A percentile compares a stretch with the other conserved stretches of the same genome.
Conservation (phyloP, 148 eudicot genomes). For the Fagopyrum homotropicum region DNA sequence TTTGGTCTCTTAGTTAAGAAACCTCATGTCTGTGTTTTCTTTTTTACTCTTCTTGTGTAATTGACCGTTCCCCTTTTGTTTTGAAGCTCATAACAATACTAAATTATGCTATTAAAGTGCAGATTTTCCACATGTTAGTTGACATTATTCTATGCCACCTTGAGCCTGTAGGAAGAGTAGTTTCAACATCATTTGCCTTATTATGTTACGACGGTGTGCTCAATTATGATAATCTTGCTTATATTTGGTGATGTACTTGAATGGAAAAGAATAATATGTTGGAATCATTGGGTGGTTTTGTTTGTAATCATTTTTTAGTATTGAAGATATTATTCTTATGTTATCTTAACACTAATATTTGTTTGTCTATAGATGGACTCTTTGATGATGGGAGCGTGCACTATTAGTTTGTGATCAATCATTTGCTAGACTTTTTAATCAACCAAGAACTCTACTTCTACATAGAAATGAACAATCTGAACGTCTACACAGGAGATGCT, state of each 20-base stretch:
- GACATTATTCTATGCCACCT: no score
- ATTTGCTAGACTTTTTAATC: no score
- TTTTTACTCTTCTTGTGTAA: background rate
- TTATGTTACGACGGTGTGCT: background rate
- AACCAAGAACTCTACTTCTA: no score
- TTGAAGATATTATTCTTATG: background rate
- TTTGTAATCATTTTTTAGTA: background rate
- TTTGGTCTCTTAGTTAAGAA: no score
- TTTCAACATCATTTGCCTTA: background rate
- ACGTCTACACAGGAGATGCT: no score
- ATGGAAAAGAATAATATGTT: background rate
- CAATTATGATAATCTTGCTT: no score
- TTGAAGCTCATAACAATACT: background rate
- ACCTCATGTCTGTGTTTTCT: no score
- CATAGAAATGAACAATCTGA: no score
- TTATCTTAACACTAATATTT: background rate
- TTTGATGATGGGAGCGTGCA: background rate
- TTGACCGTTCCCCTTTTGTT: background rate
- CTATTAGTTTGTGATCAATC: constrained; percentile 15
- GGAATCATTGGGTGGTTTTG: background rate
- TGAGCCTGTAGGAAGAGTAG: no score
- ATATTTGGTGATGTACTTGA: background rate
- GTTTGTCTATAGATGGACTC: background rate
- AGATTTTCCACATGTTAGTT: background rate
- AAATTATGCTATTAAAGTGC: background rate